Evolutionary conservation across 2,329 filamentous ascomycete species (phyloP).

Genomic region (Macrophomina phaseolina): DNA sequence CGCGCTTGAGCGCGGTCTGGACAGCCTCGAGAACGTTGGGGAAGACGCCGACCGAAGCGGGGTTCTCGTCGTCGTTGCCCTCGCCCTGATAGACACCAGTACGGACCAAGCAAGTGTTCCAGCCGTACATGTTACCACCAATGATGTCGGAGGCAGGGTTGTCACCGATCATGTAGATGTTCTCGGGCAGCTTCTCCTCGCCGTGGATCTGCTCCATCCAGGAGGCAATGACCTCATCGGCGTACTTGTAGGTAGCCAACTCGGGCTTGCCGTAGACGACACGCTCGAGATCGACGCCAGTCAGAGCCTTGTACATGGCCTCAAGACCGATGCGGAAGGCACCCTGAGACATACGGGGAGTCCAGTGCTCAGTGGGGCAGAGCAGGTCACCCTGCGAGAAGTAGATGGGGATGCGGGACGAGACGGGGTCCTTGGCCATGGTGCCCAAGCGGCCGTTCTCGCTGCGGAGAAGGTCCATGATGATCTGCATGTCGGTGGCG

Average conservation of each 20-base stretch:
- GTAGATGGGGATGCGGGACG: conserved; percentile 74
- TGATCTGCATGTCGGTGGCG: conserved; percentile 76
- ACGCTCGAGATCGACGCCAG: conserved; percentile 73
- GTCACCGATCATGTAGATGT: conserved; percentile 79
- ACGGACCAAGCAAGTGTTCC: conserved; percentile 80
- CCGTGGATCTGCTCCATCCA: conserved; percentile 81
- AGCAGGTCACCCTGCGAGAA: conserved; percentile 70
- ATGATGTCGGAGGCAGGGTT: conserved; percentile 77
- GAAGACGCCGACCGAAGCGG: conserved; percentile 79
- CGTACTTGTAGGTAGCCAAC: conserved; percentile 77
- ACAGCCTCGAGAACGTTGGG: conserved; percentile 74
- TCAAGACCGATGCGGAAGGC: conserved; percentile 77
- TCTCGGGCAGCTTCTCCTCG: conserved; percentile 70
- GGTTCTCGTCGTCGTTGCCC: conserved; percentile 77
- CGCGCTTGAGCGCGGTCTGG: conserved; percentile 68
- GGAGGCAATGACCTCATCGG: conserved; percentile 71
- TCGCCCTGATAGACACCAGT: conserved; percentile 80
- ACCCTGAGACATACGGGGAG: conserved; percentile 73
- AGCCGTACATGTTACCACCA: conserved; percentile 80
- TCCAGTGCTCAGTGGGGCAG: conserved; percentile 65
- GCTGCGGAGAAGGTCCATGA: conserved; percentile 72
- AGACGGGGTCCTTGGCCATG: conserved; percentile 67
- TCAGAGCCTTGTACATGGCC: conserved; percentile 74
- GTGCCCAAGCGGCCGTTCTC: conserved; percentile 72
- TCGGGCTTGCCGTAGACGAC: conserved; percentile 79